Percentiles rank a stretch among this genome's conserved stretches.
These are phyloP conservation scores for Tuber melanosporum DNA, from an alignment of 495 filamentous ascomycete species.

Conservation along the genomic window DNA sequence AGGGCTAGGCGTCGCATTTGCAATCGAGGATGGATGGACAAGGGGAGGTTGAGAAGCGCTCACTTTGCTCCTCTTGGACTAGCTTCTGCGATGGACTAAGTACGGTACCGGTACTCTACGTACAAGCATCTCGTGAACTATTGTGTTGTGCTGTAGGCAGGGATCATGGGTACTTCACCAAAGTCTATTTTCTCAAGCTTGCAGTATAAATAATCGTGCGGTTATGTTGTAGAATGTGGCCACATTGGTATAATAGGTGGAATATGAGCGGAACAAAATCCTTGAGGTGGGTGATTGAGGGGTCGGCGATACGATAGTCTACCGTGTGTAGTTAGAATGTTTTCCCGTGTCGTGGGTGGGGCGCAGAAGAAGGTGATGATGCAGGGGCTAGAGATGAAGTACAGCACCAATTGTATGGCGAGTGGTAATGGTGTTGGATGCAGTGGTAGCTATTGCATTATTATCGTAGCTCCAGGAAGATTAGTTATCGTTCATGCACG, in stretches of 20 bases:
- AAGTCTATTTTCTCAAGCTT: background rate
- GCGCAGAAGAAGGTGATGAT: background rate
- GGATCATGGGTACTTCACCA: background rate
- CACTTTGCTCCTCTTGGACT: background rate
- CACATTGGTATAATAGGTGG: background rate
- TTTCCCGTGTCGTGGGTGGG: background rate
- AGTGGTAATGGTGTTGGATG: background rate
- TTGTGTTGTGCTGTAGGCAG: background rate
- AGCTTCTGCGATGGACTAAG: background rate
- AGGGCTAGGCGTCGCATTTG: background rate
- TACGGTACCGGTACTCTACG: background rate
- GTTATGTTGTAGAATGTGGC: background rate
- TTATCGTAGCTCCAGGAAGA: background rate
- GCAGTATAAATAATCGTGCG: background rate
- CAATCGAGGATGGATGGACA: background rate
- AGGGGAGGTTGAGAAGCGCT: background rate
- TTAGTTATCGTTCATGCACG: background rate
- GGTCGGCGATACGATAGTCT: background rate
- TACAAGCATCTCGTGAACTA: too few species aligned
- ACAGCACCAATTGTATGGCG: background rate
- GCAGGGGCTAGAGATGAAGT: background rate
- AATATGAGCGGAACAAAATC: background rate
- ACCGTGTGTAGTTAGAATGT: background rate
- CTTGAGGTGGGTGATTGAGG: background rate
- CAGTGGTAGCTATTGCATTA: background rate